Conservation (phyloP, 345 rosid species). For the Clausena lansium region DNA sequence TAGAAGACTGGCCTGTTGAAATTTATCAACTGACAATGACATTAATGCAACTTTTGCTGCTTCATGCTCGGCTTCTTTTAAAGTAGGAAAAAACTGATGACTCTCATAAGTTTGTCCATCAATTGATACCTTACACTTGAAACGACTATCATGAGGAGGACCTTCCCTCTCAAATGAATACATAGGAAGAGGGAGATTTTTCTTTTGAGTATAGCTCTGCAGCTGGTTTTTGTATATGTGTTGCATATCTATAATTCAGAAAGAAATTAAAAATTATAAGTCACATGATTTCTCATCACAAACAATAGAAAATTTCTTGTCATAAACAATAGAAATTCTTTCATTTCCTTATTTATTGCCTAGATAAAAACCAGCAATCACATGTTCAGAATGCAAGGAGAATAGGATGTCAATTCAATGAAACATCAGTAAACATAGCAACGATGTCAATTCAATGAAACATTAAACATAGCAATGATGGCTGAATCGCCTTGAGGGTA, state of each 20-base stretch:
- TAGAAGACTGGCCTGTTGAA: slow-evolving; percentile 37
- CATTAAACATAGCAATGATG: not conserved
- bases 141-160: slow-evolving; percentile 57
- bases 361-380: not conserved
- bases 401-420: not conserved
- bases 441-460: too few species aligned
- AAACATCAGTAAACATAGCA: not conserved
- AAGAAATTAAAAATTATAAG: not conserved
- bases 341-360: not conserved
- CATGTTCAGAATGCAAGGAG: not conserved
- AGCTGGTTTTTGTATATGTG: slow-evolving; percentile 44
- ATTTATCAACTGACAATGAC: slow-evolving; percentile 28
- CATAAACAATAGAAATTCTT: not conserved
- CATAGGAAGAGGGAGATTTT: slow-evolving; percentile 35
- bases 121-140: slow-evolving; percentile 47
- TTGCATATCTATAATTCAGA: slow-evolving; percentile 20
- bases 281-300: not conserved
- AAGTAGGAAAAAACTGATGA: slow-evolving; percentile 37
- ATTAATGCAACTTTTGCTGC: slow-evolving; percentile 63
- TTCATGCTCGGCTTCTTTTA: slow-evolving; percentile 61
- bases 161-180: slow-evolving; percentile 51
- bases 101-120: slow-evolving; percentile 42
- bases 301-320: not conserved
- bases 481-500: not conserved
- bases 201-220: slow-evolving; percentile 52